These are phyloP conservation scores for Capsicum rhomboideum DNA, from an alignment of 257 asterid genomes.

Conservation along the genomic window DNA sequence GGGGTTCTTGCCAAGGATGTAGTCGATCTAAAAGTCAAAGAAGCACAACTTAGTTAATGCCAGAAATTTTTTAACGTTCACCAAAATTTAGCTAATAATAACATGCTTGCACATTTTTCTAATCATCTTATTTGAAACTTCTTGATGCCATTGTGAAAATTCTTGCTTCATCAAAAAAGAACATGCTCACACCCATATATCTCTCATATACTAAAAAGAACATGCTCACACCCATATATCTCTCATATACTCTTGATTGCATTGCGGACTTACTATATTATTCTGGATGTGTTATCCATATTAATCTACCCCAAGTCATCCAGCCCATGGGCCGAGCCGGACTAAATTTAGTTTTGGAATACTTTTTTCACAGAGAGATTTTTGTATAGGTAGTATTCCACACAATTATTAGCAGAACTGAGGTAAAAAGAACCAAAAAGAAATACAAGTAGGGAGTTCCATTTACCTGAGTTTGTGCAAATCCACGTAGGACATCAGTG, in stretches of 20 bases:
- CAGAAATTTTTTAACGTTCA: not conserved
- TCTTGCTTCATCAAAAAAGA: not conserved
- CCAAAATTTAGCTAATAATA: not conserved
- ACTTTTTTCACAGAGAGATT: not conserved
- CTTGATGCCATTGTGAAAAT: not conserved
- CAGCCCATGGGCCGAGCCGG: not conserved
- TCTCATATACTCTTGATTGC: not conserved
- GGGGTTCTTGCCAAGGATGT: slow-evolving; percentile 90
- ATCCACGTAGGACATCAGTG: slow-evolving; percentile 61
- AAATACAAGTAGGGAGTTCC: not conserved
- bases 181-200: not conserved
- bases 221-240: not conserved
- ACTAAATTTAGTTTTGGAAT: no score
- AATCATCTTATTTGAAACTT: no score
- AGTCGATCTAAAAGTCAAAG: slow-evolving; percentile 43
- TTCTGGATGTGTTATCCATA: not conserved
- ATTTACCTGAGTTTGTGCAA: slow-evolving; percentile 81
- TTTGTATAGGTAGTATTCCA: not conserved
- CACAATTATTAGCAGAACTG: not conserved
- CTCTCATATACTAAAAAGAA: not conserved
- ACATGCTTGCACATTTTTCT: not conserved
- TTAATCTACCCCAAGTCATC: not conserved
- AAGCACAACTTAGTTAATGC: not conserved
- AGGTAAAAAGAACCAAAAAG: not conserved
- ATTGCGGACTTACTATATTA: not conserved